Percentiles rank a stretch among this genome's conserved stretches.
Conservation (phyloP, 2,329 filamentous ascomycete genomes). For the Cladophialophora psammophila region DNA sequence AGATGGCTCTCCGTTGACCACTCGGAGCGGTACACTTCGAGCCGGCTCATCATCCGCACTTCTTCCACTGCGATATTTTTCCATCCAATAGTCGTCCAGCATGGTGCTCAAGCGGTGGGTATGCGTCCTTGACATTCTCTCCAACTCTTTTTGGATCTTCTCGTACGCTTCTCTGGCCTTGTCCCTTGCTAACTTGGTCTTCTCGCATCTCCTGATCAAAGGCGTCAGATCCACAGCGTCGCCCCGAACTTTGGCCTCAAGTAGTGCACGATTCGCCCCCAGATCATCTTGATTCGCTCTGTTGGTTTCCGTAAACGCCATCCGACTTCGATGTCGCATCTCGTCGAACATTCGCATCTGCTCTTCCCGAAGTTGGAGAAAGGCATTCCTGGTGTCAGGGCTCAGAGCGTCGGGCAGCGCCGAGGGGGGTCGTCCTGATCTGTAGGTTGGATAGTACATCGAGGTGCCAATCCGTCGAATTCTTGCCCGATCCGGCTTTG, state of each 20-base stretch:
- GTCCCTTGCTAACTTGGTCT: conserved; percentile 22
- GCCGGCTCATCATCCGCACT: conserved; percentile 8
- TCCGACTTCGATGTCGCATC: conserved; percentile 16
- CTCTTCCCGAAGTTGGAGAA: conserved; percentile 24
- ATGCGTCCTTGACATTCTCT: conserved; percentile 13
- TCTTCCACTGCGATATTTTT: conserved; percentile 5
- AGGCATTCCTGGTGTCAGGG: conserved; percentile 14
- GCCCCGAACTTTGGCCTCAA: conserved; percentile 17
- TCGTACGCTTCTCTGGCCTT: conserved; percentile 18
- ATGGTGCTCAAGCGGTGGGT: conserved; percentile 14
- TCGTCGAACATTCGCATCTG: conserved; percentile 21
- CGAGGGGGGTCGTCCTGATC: conserved; percentile 8
- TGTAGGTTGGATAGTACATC: conserved; percentile 14
- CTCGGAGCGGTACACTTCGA: conserved; percentile 15
- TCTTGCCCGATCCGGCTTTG: conserved; percentile 28
- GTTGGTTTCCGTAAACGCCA: conserved; percentile 14
- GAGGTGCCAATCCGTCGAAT: conserved; percentile 20
- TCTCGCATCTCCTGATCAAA: conserved; percentile 19
- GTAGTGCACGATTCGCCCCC: conserved; percentile 19
- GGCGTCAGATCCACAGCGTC: conserved; percentile 14
- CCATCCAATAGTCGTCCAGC: conserved; percentile 18
- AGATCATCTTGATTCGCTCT: conserved; percentile 23
- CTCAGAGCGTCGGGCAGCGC: conserved; percentile 12
- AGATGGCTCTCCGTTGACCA: conserved; percentile 18
- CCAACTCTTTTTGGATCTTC: conserved; percentile 21